Conservation (phyloP, 352 stramenopile species). For the Phytopythium kandeliae region DNA sequence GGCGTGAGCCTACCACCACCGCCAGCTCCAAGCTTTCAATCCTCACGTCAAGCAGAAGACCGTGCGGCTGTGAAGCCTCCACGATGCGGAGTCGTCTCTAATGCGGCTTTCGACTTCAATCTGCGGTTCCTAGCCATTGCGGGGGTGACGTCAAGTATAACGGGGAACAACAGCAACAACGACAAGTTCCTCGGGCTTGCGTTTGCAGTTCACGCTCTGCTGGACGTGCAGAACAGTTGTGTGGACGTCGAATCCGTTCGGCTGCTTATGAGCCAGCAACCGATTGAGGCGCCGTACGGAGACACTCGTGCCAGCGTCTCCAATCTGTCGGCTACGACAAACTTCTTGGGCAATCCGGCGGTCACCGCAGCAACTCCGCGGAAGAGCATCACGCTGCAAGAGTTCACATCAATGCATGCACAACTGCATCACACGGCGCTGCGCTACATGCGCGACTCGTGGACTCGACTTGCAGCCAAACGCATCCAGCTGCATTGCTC, state of each 20-base stretch:
- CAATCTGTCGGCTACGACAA: background rate
- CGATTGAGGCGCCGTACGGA: conserved; percentile 33
- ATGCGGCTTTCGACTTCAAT: conserved; percentile 66
- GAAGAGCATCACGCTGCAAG: conserved; percentile 67
- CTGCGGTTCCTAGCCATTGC: conserved; percentile 51
- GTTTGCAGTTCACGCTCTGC: conserved; percentile 63
- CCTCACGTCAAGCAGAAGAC: background rate
- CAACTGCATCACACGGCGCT: conserved; percentile 70
- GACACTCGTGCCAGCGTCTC: conserved; percentile 19
- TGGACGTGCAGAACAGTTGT: conserved; percentile 68
- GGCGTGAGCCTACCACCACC: conserved; percentile 40
- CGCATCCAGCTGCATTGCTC: conserved; percentile 65
- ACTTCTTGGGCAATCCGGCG: background rate
- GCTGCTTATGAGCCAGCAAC: conserved; percentile 69
- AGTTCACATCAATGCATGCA: conserved; percentile 61
- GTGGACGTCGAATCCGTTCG: conserved; percentile 51
- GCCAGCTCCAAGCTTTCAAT: background rate
- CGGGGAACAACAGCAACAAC: conserved; percentile 6
- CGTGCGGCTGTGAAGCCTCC: background rate
- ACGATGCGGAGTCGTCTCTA: conserved; percentile 39
- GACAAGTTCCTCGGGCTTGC: conserved; percentile 67
- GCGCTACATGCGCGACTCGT: conserved; percentile 74
- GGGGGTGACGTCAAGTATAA: background rate
- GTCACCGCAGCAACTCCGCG: conserved; percentile 4
- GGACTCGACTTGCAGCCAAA: conserved; percentile 66